A percentile compares a stretch with the other conserved stretches of the same genome.
Evolutionary conservation across 495 filamentous ascomycete genomes (phyloP).

Genomic region (Penicillium coprophilum): DNA sequence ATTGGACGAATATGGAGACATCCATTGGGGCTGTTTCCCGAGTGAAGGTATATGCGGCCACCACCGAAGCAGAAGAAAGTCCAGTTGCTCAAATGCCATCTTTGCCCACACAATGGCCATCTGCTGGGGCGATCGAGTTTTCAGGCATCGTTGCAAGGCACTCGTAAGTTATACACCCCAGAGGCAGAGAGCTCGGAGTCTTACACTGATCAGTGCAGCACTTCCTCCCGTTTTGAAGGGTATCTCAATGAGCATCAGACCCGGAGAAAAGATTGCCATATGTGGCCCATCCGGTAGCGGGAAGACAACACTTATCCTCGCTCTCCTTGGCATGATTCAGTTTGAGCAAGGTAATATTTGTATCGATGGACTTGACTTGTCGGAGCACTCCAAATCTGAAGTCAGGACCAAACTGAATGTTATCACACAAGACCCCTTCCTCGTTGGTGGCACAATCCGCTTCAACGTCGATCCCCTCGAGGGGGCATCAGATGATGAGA

Average conservation of each 20-base stretch:
- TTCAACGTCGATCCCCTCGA: slow-evolving; percentile 47
- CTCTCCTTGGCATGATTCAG: slow-evolving; percentile 46
- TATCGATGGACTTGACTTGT: slow-evolving; percentile 45
- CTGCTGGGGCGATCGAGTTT: no score
- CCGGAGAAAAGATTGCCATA: slow-evolving; percentile 32
- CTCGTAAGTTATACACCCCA: no score
- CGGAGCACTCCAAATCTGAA: slow-evolving; percentile 31
- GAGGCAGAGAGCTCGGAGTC: background rate
- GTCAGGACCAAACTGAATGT: slow-evolving; percentile 36
- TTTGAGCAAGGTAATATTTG: slow-evolving; percentile 30
- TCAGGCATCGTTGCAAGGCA: no score
- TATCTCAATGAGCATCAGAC: slow-evolving; percentile 25
- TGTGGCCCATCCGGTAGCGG: slow-evolving; percentile 45
- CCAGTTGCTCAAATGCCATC: no score
- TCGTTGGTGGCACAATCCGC: slow-evolving; percentile 47
- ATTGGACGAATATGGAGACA: slow-evolving; percentile 54
- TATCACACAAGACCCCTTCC: slow-evolving; percentile 54
- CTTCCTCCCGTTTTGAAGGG: slow-evolving; percentile 19
- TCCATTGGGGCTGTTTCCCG: slow-evolving; percentile 51
- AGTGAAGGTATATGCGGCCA: slow-evolving; percentile 34
- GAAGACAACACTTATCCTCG: slow-evolving; percentile 41
- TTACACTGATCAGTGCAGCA: background rate
- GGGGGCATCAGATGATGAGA: slow-evolving; percentile 29
- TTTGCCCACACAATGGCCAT: no score
- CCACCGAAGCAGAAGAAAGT: slow-evolving; percentile 31